Conservation (phyloP, 2,329 filamentous ascomycete species). For the Nigrospora sphaerica region DNA sequence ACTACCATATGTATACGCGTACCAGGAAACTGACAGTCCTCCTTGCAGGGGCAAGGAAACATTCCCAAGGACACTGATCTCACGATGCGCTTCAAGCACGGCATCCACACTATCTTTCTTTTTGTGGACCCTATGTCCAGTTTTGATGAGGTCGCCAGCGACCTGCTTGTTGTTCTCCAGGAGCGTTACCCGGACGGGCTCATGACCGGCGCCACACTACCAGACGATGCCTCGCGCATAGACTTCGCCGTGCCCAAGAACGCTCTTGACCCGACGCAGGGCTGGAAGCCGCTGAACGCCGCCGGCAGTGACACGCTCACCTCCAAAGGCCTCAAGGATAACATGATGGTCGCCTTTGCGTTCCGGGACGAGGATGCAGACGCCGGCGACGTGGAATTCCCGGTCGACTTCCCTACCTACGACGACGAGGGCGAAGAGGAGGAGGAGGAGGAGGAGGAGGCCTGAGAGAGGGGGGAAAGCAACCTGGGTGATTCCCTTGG, state of each 20-base stretch:
- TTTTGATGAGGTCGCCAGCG: slow-evolving; percentile 48
- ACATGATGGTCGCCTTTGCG: slow-evolving; percentile 41
- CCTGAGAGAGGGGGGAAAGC: not conserved
- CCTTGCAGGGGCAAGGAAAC: not conserved
- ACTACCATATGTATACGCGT: too few species aligned
- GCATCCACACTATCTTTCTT: slow-evolving; percentile 63
- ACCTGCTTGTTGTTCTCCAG: slow-evolving; percentile 50
- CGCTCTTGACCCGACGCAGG: slow-evolving; percentile 34
- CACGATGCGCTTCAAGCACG: slow-evolving; percentile 62
- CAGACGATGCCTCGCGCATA: slow-evolving; percentile 32
- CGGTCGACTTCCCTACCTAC: slow-evolving; percentile 35
- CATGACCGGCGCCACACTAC: slow-evolving; percentile 28
- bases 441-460: slow-evolving; percentile 9
- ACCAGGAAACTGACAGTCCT: too few species aligned
- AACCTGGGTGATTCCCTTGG: not conserved
- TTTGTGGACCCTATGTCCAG: slow-evolving; percentile 52
- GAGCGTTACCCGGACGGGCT: slow-evolving; percentile 52
- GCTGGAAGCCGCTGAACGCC: slow-evolving; percentile 41
- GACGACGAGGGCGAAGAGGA: slow-evolving; percentile 34
- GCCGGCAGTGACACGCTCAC: slow-evolving; percentile 30
- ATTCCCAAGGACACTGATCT: slow-evolving; percentile 9
- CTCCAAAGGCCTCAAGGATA: slow-evolving; percentile 37
- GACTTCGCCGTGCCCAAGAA: slow-evolving; percentile 39
- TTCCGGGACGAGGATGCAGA: slow-evolving; percentile 31
- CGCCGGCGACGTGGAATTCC: slow-evolving; percentile 30